These are phyloP conservation scores for Syzygium malaccense DNA, from an alignment of 441 rosid species.

Conservation along the genomic window DNA sequence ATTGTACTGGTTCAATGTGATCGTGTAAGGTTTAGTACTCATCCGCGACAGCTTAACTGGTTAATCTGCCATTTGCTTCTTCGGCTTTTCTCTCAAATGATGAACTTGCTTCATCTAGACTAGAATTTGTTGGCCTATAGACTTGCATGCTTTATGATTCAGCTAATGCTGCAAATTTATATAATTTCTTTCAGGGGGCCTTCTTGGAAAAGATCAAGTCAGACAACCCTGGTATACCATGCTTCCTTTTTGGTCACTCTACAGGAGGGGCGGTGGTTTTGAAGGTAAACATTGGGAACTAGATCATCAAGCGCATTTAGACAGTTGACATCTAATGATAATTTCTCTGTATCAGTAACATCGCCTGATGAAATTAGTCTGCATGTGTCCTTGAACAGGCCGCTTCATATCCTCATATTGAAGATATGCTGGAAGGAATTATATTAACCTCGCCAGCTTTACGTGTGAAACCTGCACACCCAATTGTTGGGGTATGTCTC, in stretches of 20 bases:
- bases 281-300: conserved; percentile 36
- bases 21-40: neutral
- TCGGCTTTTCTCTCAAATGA: neutral
- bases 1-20: neutral
- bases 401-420: conserved; percentile 41
- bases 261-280: conserved; percentile 97
- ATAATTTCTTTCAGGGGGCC: conserved; percentile 36
- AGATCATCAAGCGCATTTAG: neutral
- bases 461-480: conserved; percentile 92
- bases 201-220: conserved; percentile 74
- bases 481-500: conserved; percentile 71
- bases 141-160: neutral
- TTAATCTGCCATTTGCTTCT: neutral
- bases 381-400: conserved; percentile 35
- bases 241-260: conserved; percentile 97
- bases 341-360: neutral
- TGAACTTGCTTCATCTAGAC: neutral
- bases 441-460: conserved; percentile 89
- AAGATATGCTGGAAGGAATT: conserved; percentile 73
- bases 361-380: neutral
- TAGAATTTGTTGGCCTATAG: neutral
- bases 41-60: neutral
- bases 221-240: conserved; percentile 78
- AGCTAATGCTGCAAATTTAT: neutral
- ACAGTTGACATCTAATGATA: neutral